These are phyloP conservation scores for Ailanthus altissimus DNA, from an alignment of 345 rosid genomes.

Conservation along the genomic window DNA sequence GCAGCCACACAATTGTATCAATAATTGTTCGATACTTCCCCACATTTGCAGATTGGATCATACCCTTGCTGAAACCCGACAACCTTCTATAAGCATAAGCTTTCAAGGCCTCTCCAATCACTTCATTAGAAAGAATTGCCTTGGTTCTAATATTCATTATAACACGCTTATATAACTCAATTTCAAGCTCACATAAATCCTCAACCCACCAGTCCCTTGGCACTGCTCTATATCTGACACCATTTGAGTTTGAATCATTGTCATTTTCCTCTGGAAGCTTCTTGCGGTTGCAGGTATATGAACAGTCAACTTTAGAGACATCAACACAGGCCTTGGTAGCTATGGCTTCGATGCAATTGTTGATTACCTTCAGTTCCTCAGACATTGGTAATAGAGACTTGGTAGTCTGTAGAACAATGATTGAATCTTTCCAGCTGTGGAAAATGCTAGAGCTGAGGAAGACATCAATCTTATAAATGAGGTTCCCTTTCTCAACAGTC, in stretches of 20 bases:
- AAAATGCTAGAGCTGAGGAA: slow-evolving; percentile 75
- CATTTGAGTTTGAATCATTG: slow-evolving; percentile 34
- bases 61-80: slow-evolving; percentile 66
- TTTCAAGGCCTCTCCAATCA: slow-evolving; percentile 85
- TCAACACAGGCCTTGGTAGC: slow-evolving; percentile 64
- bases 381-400: slow-evolving; percentile 54
- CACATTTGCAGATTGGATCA: slow-evolving; percentile 48
- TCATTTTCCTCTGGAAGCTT: slow-evolving; percentile 66
- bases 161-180: slow-evolving; percentile 63
- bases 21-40: slow-evolving; percentile 51
- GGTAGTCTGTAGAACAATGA: slow-evolving; percentile 71
- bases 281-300: slow-evolving; percentile 71
- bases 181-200: slow-evolving; percentile 79
- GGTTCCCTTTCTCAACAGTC: slow-evolving; percentile 73
- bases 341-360: slow-evolving; percentile 67
- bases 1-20: slow-evolving; percentile 58
- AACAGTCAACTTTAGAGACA: slow-evolving; percentile 77
- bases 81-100: slow-evolving; percentile 78
- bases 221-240: slow-evolving; percentile 49
- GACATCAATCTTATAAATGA: slow-evolving; percentile 77
- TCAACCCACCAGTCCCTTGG: slow-evolving; percentile 95
- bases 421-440: slow-evolving; percentile 90
- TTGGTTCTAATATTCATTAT: slow-evolving; percentile 48
- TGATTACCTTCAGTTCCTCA: slow-evolving; percentile 63
- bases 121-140: slow-evolving; percentile 49